phyloP scores from a whole-genome alignment of 2,329 filamentous ascomycete species.

The Colletotrichum theobromicola region DNA sequence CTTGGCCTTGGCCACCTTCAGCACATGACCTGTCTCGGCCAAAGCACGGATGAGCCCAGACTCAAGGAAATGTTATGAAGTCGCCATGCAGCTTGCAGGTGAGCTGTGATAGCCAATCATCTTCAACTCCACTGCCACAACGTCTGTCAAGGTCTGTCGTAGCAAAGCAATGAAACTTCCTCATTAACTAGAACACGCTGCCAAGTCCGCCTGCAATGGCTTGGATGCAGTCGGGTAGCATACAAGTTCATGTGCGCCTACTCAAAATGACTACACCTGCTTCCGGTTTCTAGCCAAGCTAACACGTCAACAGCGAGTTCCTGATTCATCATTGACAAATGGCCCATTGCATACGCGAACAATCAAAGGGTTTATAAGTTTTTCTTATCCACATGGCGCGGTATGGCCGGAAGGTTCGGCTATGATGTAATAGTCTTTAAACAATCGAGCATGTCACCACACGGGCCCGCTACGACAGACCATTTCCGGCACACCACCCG shows the following conservation, averaged over 20 bases:
- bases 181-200: background rate
- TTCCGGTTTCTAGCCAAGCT: background rate
- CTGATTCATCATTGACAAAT: background rate
- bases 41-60: background rate
- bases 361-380: background rate
- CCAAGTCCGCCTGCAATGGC: background rate
- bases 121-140: background rate
- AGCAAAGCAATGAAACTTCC: background rate
- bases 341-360: background rate
- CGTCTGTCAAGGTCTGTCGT: background rate
- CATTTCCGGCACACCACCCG: background rate
- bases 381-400: background rate
- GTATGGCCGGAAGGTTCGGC: background rate
- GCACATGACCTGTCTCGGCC: background rate
- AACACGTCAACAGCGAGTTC: background rate
- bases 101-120: background rate
- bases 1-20: background rate
- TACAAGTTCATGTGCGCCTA: background rate
- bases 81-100: background rate
- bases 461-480: slow-evolving; percentile 18
- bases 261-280: background rate
- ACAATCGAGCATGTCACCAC: slow-evolving; percentile 5
- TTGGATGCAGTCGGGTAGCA: background rate
- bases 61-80: background rate
- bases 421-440: slow-evolving; percentile 16